Evolutionary conservation across 2,329 filamentous ascomycete genomes (phyloP), one percentile per base, ranked within the genome.

Genomic region (Colletotrichum chlorophyti): DNA sequence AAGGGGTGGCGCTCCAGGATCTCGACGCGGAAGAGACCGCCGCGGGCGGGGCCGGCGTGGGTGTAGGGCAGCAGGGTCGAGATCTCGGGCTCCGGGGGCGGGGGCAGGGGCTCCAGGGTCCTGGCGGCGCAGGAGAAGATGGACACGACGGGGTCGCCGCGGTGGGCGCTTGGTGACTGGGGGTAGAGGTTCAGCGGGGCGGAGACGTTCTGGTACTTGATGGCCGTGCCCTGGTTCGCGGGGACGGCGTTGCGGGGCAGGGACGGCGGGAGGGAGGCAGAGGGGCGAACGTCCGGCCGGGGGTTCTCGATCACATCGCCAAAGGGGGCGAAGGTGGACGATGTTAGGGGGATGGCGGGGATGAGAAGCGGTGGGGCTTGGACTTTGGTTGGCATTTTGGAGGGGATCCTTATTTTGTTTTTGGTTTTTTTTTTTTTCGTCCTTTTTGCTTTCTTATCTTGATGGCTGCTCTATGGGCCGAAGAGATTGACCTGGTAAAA

Each of bases 1-100:
- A 88, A 98, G 0, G 95, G 94, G 74, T 99, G 95, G 34, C 95
- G 83, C 73, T 99, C 95, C 26, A 98, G 84, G 55, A 97, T 84
- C 17, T 76, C 75, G 51, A 97, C 82, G 41, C 83, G 79, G 70
- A 97, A 91, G 19, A 58, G 60, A 63, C 53, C 65, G 46, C 41
- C 21, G 29, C 49, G 27, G 24, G 48, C 17, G 42, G 26, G 42
- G 45, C 45, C 43, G 32, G 53, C 52, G 53, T 58, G 46, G 32
- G 46, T 52, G 42, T 62, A 62, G 31, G 61, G 61, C 14, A 63
- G 58, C 1, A 63, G 40, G 45, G 65, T 58, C 10, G 54, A 53
- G 40, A 61, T 51, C 14, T 61, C 49, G 15, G 59, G 41, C 19
- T 49, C 31, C 2, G 46, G 5, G 9, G 53, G 32, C 11, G 59